Evolutionary conservation across 306 rosid species (phyloP).

Genomic region (Rubus parviflorus): DNA sequence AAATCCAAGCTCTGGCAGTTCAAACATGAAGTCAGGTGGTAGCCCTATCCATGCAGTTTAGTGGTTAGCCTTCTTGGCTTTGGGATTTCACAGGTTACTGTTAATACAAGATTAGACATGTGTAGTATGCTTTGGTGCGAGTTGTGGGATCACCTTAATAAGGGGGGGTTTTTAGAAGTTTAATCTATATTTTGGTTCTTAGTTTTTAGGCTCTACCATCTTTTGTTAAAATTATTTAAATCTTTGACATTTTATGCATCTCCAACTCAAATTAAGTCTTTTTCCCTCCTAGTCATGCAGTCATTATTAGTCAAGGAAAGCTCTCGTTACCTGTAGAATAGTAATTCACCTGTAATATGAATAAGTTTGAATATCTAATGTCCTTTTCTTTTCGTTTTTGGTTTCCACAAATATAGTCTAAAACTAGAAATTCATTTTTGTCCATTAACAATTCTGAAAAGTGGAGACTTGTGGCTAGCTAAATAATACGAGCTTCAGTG

Average conservation of each 20-base stretch:
- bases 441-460: not conserved
- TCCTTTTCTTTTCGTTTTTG: not conserved
- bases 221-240: slow-evolving; percentile 39
- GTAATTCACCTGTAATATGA: not conserved
- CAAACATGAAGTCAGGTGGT: slow-evolving; percentile 56
- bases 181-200: not conserved
- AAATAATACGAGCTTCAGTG: too few relatives aligned
- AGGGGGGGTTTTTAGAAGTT: slow-evolving; percentile 15
- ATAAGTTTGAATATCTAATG: not conserved
- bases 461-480: not conserved
- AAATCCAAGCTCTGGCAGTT: slow-evolving; percentile 64
- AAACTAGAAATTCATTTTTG: not conserved
- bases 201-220: slow-evolving; percentile 48
- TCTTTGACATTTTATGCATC: slow-evolving; percentile 25
- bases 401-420: not conserved
- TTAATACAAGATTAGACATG: slow-evolving; percentile 41
- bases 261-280: slow-evolving; percentile 29
- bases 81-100: slow-evolving; percentile 35
- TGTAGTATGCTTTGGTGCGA: slow-evolving; percentile 49
- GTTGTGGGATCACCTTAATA: slow-evolving; percentile 48
- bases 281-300: slow-evolving; percentile 32
- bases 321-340: not conserved
- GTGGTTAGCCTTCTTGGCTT: slow-evolving; percentile 25
- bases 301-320: not conserved
- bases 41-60: slow-evolving; percentile 84